Evolutionary conservation across 371 early-diverging fungal genomes (phyloP), one percentile per base, ranked within the genome.

Genomic region (Capillidium heterosporum): DNA sequence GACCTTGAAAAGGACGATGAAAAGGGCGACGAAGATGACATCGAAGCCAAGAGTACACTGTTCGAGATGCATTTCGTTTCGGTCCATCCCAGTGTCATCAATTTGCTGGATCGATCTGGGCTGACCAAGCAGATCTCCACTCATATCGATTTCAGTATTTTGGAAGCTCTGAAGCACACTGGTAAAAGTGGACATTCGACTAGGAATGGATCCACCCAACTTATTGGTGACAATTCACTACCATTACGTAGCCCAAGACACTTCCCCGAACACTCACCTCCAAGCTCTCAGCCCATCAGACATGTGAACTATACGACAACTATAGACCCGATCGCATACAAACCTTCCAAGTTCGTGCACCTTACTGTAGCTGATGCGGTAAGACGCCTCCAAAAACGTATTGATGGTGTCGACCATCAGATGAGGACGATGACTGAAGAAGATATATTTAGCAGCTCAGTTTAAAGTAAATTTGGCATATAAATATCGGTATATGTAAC

Each of bases 1-100:
- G 24, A 17, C n/a, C n/a, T 44, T 44, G 46, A 17, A n/a, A 17
- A 21, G n/a, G 46, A 44, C n/a, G n/a, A 8, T 21, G 46, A 44
- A 24, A n/a, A 21, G 4, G 24, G 46, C n/a, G 50, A 35, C 28
- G 3, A 4, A 44, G n/a, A 43, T 41, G 13, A 35, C 4, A 35
- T 35, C 13, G 35, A 35, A 35, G 7, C 4, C 13, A 35, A 13
- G 13, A 35, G 13, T 13, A 7, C 35, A 13, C 13, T 35, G 57
- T 66, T 66, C 28, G 65, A 66, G 56, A 32, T 69, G 3, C 69
- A 66, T 57, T 66, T 66, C 51, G 67, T 65, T n/a, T 58, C 60
- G 7, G 57, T 66, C 44, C 64, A 66, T 42, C 47, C 60, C 5
- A 63, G 61, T 17, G 63, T 66, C 1, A 60, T 64, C 24, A 50